A percentile compares a stretch with the other conserved stretches of the same genome.
Evolutionary conservation across 2,329 filamentous ascomycete genomes (phyloP).

Genomic region (Venturia pyrina): DNA sequence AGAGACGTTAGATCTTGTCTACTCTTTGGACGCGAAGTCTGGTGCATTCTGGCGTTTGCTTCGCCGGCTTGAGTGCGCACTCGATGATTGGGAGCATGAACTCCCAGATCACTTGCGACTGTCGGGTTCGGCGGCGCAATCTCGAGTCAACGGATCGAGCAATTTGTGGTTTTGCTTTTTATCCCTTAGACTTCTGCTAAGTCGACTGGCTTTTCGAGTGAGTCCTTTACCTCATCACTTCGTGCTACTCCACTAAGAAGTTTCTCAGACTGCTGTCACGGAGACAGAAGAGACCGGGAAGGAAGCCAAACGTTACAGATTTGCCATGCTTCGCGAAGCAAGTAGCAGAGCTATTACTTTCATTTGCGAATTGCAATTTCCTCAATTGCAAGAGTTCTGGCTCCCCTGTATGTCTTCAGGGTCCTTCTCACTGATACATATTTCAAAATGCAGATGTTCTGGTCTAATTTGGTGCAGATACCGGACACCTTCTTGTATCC

Average conservation of each 20-base stretch:
- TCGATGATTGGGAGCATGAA: slow-evolving; percentile 25
- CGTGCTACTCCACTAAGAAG: neutral
- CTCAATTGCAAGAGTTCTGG: neutral
- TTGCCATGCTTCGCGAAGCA: neutral
- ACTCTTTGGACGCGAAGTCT: slow-evolving; percentile 24
- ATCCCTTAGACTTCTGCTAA: slow-evolving; percentile 29
- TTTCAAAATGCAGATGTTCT: neutral
- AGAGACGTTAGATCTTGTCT: slow-evolving; percentile 29
- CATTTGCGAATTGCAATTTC: neutral
- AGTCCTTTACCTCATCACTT: neutral
- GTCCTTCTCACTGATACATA: neutral
- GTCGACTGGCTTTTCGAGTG: slow-evolving; percentile 24
- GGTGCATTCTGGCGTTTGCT: slow-evolving; percentile 21
- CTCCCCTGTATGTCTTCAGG: neutral
- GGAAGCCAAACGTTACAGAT: neutral
- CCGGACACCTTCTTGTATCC: slow-evolving; percentile 43
- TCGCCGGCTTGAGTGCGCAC: slow-evolving; percentile 22
- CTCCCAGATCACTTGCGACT: slow-evolving; percentile 26
- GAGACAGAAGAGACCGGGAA: neutral
- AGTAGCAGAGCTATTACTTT: neutral
- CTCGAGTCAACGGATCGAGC: slow-evolving; percentile 19
- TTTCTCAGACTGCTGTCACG: neutral
- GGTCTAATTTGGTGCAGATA: slow-evolving; percentile 23
- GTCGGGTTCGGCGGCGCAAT: slow-evolving; percentile 17
- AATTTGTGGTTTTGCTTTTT: slow-evolving; percentile 33